Percentiles rank a stretch among this genome's conserved stretches.
These are phyloP conservation scores for Phaseolus coccineus DNA, from an alignment of 331 rosid species.

Conservation along the genomic window DNA sequence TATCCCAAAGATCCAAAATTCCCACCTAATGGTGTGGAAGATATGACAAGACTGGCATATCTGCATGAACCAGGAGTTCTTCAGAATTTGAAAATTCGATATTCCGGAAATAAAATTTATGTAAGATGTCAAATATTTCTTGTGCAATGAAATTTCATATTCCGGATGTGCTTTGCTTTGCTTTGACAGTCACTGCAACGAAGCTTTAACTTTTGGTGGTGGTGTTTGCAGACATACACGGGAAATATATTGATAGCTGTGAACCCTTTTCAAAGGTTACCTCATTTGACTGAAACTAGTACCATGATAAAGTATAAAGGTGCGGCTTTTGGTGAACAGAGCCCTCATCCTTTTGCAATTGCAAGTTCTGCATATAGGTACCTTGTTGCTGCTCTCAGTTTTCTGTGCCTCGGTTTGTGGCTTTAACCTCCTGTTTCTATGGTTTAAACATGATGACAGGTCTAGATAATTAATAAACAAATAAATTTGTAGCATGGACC, in stretches of 20 bases:
- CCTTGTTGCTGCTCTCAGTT: constrained; percentile 36
- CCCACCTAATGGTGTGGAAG: constrained; percentile 86
- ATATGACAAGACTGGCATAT: constrained; percentile 96
- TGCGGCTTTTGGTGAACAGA: constrained; percentile 87
- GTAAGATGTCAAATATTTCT: constrained; percentile 54
- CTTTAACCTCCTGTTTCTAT: background rate
- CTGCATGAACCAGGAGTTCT: constrained; percentile 96
- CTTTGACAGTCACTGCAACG: background rate
- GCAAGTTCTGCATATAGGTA: constrained; percentile 98
- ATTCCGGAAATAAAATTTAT: constrained; percentile 73
- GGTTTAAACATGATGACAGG: background rate
- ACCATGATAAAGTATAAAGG: constrained; percentile 94
- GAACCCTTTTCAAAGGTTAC: constrained; percentile 88
- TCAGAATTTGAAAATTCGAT: constrained; percentile 74
- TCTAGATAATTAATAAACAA: background rate
- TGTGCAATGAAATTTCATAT: constrained; percentile 3
- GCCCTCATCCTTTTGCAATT: constrained; percentile 98
- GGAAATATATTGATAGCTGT: constrained; percentile 98
- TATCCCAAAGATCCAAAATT: constrained; percentile 94
- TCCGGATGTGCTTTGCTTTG: background rate
- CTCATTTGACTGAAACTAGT: constrained; percentile 77
- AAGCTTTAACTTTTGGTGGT: constrained; percentile 38
- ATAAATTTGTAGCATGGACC: background rate
- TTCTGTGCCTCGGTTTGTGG: constrained; percentile 22
- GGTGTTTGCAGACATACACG: constrained; percentile 83